Evolutionary conservation across 2,329 filamentous ascomycete species (phyloP).

Genomic region (Xylaria multiplex): DNA sequence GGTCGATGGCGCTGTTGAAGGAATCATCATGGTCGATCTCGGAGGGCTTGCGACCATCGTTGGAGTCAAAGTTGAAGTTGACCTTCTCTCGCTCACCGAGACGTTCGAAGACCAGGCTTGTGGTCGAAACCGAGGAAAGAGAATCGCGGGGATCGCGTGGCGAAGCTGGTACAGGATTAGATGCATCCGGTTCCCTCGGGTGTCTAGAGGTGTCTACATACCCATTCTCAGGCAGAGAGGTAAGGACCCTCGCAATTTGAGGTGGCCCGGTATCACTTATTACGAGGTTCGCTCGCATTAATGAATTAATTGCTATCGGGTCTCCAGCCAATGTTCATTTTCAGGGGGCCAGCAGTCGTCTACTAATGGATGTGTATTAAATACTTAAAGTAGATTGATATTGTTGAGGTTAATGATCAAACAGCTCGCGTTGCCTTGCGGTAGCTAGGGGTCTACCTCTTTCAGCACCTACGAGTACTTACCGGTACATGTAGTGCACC

Average conservation of each 20-base stretch:
- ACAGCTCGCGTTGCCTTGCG: no score
- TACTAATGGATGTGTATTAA: not conserved
- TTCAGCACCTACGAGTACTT: no score
- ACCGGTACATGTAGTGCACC: no score
- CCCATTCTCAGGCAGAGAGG: slow-evolving; percentile 27
- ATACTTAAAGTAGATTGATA: not conserved
- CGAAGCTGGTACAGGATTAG: slow-evolving; percentile 42
- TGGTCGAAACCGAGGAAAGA: slow-evolving; percentile 81
- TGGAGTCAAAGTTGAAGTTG: slow-evolving; percentile 24
- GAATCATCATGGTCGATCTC: slow-evolving; percentile 58
- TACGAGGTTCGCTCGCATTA: slow-evolving; percentile 9
- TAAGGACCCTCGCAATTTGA: slow-evolving; percentile 14
- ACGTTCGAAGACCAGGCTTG: slow-evolving; percentile 82
- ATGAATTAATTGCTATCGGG: slow-evolving; percentile 1
- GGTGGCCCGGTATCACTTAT: slow-evolving; percentile 4
- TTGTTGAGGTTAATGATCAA: not conserved
- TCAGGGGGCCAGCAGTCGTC: not conserved
- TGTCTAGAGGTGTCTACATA: slow-evolving; percentile 1
- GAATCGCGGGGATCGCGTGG: slow-evolving; percentile 65
- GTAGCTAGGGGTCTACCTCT: no score
- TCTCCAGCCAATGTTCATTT: not conserved
- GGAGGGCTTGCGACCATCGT: slow-evolving; percentile 45
- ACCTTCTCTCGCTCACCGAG: slow-evolving; percentile 67
- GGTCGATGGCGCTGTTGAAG: slow-evolving; percentile 54
- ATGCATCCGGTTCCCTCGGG: not conserved